Evolutionary conservation across 768 basidiomycete species (phyloP).

Genomic region (Phaffia australis): DNA sequence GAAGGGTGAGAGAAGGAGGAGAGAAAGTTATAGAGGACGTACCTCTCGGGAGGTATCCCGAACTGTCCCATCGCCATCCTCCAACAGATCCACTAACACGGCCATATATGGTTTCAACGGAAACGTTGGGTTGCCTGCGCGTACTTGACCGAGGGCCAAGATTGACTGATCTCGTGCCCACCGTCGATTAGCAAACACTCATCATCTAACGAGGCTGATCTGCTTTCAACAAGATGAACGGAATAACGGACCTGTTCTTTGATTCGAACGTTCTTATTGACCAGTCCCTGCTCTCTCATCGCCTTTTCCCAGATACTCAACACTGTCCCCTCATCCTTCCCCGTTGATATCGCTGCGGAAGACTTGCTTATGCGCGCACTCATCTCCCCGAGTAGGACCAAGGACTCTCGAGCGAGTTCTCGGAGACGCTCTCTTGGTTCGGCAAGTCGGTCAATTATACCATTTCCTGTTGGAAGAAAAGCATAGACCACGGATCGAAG

Average conservation of each 20-base stretch:
- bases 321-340: slow-evolving; percentile 48
- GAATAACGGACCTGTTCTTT: slow-evolving; percentile 61
- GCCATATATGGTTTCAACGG: slow-evolving; percentile 72
- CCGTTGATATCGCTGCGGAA: slow-evolving; percentile 9
- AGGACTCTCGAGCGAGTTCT: slow-evolving; percentile 60
- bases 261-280: slow-evolving; percentile 74
- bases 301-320: slow-evolving; percentile 58
- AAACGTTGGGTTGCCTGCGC: slow-evolving; percentile 56
- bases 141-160: not conserved
- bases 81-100: slow-evolving; percentile 67
- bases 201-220: slow-evolving; percentile 4
- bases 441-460: slow-evolving; percentile 67
- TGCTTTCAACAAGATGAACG: slow-evolving; percentile 13
- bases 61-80: slow-evolving; percentile 83
- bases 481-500: slow-evolving; percentile 60
- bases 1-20: not conserved
- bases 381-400: slow-evolving; percentile 63
- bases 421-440: slow-evolving; percentile 62
- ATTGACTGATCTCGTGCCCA: not conserved
- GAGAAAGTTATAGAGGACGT: not conserved
- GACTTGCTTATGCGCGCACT: slow-evolving; percentile 45
- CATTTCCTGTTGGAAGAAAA: slow-evolving; percentile 47
- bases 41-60: slow-evolving; percentile 63
- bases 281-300: slow-evolving; percentile 59
- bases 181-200: slow-evolving; percentile 1